Evolutionary conservation across 768 basidiomycete genomes (phyloP), one percentile per base, ranked within the genome.

Genomic region (Strobilomyces dryophilus): DNA sequence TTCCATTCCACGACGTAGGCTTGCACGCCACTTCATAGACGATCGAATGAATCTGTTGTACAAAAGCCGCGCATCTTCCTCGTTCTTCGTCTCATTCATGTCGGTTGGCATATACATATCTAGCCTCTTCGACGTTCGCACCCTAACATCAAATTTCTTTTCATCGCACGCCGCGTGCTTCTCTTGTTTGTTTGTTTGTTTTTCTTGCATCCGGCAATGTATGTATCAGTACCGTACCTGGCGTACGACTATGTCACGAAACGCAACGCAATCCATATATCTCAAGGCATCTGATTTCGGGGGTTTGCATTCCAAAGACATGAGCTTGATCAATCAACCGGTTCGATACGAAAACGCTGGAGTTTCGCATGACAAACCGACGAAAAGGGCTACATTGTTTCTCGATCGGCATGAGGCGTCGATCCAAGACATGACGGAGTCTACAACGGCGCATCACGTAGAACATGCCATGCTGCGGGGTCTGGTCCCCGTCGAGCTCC

Each of bases 151-250:
- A n/a, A 51, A 66, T 49, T 47, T 4, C 24, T 24, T 53, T 40
- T 43, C 44, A 54, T 49, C 47, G 49, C 31, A 31, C 44, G 40
- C 52, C 48, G 37, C n/a, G 21, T 29, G 21, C 14, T 18, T 12
- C 41, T 11, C 35, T 41, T 20, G 15, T 27, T 29, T 34, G 4
- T 29, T 12, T 26, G 15, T 47, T n/a, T n/a, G n/a, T n/a, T n/a
- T 57, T 54, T 51, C 55, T 50, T 50, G 54, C 50, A 52, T 55
- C 9, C 53, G 57, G 61, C 65, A 46, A 7, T 52, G 45, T 68
- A 69, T 68, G 62, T 71, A 71, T 70, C 26, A 60, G 62, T 71
- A 70, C 64, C 68, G 68, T 69, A 70, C 68, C 68, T 48, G 52
- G 65, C 51, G 57, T 73, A 67, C 58, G 70, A 41, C 45, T 57